Evolutionary conservation across 257 asterid species (phyloP).

Genomic region (Solanum lycopersicoides): DNA sequence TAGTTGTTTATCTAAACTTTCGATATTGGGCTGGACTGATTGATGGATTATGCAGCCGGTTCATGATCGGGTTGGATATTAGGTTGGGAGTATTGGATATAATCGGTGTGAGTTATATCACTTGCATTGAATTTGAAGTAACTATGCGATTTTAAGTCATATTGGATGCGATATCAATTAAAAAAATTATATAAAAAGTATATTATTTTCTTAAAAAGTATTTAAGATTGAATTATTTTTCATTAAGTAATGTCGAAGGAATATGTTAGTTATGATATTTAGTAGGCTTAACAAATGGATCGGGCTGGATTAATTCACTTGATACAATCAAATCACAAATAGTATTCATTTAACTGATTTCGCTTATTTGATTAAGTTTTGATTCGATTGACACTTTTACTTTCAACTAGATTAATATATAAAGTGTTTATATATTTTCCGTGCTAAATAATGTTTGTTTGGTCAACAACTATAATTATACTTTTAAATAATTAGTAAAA

Average conservation of each 20-base stretch:
- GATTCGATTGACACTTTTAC: too few species aligned
- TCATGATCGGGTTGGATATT: neutral
- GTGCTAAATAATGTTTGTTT: neutral
- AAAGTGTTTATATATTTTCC: neutral
- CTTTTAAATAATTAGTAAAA: neutral
- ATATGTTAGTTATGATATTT: neutral
- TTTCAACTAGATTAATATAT: neutral
- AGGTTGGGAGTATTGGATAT: too few species aligned
- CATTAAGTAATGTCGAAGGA: neutral
- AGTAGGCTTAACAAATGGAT: neutral
- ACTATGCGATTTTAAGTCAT: too few species aligned
- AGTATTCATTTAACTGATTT: too few species aligned
- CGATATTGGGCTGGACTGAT: neutral
- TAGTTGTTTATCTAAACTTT: too few species aligned
- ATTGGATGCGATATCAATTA: accelerated
- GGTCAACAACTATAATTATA: neutral
- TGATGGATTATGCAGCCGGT: neutral
- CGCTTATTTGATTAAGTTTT: too few species aligned
- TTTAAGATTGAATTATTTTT: too few species aligned
- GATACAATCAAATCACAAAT: too few species aligned
- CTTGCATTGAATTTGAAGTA: too few species aligned
- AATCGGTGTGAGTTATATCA: too few species aligned
- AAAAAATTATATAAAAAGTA: too few species aligned
- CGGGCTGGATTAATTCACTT: accelerated
- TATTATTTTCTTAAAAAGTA: too few species aligned